A percentile compares a stretch with the other conserved stretches of the same genome.
Evolutionary conservation across 2,329 filamentous ascomycete species (phyloP).

Genomic region (Fusarium sp.): DNA sequence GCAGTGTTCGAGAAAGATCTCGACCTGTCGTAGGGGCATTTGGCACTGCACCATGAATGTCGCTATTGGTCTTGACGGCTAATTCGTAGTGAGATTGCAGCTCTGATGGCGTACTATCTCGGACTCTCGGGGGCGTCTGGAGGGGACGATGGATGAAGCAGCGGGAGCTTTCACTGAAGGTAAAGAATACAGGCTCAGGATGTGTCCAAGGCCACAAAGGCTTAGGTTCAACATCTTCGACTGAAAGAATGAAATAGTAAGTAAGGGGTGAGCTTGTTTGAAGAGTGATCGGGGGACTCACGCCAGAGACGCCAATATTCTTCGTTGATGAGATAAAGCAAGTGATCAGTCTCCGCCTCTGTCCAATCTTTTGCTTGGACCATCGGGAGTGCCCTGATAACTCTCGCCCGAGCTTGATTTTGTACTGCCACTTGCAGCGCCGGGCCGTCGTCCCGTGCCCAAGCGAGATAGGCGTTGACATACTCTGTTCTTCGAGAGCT

Average conservation of each 20-base stretch:
- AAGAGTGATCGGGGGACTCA: not conserved
- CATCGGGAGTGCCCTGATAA: not conserved
- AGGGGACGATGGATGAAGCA: not conserved
- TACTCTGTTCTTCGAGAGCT: not conserved
- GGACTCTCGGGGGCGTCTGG: not conserved
- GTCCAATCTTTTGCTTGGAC: not conserved
- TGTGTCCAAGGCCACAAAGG: not conserved
- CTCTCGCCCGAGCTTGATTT: not conserved
- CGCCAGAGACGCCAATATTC: not conserved
- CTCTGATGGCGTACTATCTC: not conserved
- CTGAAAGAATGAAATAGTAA: rapidly evolving
- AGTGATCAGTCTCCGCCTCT: not conserved
- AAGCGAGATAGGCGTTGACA: not conserved
- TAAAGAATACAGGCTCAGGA: not conserved
- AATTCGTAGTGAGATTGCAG: not conserved
- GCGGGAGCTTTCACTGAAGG: not conserved
- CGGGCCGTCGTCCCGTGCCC: not conserved
- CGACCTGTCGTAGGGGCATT: not conserved
- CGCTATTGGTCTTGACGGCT: rapidly evolving
- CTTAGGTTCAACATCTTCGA: not conserved
- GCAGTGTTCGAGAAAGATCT: not conserved
- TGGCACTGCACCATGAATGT: rapidly evolving
- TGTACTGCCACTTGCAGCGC: not conserved
- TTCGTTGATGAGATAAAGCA: not conserved
- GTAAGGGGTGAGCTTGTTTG: no score